phyloP scores from a whole-genome alignment of 306 rosid genomes.

The Ziziphus jujuba region DNA sequence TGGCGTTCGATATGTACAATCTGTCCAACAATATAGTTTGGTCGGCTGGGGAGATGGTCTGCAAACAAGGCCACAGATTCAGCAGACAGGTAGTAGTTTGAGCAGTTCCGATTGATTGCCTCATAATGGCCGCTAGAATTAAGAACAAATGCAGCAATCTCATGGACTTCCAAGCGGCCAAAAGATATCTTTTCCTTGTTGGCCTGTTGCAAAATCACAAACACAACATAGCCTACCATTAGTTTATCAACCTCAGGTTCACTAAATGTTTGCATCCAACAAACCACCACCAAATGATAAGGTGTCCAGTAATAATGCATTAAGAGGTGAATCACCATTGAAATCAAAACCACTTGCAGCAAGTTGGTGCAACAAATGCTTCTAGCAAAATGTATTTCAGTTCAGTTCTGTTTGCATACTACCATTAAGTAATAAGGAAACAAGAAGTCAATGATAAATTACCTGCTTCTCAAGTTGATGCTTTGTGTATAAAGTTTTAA shows the following conservation, averaged over 20 bases:
- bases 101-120: conserved; percentile 80
- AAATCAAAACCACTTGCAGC: not conserved
- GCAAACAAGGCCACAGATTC: conserved; percentile 92
- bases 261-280: not conserved
- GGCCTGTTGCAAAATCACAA: conserved; percentile 60
- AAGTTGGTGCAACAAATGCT: not conserved
- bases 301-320: not conserved
- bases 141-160: conserved; percentile 90
- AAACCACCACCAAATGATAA: not conserved
- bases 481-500: conserved; percentile 77
- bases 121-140: conserved; percentile 72
- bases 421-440: not conserved
- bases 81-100: conserved; percentile 76
- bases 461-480: conserved; percentile 99
- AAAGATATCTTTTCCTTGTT: conserved; percentile 94
- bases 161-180: conserved; percentile 81
- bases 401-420: not conserved
- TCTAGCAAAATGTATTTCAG: too few relatives aligned
- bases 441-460: conserved; percentile 4
- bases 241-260: not conserved
- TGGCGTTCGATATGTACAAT: conserved; percentile 95
- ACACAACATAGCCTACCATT: conserved; percentile 4
- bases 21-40: conserved; percentile 95
- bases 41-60: conserved; percentile 71
- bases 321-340: too few relatives aligned